Evolutionary conservation across 768 basidiomycete genomes (phyloP), one percentile per base, ranked within the genome.

Genomic region (Psilocybe cubensis): DNA sequence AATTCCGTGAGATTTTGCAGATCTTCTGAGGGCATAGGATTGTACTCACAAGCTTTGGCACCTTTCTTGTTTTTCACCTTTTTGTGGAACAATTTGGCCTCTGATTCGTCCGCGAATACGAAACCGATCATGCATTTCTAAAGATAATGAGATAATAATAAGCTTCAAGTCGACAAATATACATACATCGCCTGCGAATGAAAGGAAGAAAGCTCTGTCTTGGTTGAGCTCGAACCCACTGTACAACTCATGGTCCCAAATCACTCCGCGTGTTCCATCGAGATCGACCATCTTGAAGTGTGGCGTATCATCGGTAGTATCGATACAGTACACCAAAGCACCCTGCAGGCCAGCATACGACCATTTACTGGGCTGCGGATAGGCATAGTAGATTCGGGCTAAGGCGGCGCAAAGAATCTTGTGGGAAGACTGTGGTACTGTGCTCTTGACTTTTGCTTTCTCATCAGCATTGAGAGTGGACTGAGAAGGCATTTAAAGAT

Each of bases 201-300:
- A 88, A 74, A 96, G 92, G 67, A 98, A 97, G 82, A 88, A 96
- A 2, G 89, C 82, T 58, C 94, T 79, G 69, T 98, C 96, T 66
- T 89, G 82, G 66, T 83, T 76, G 68, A 94, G 93, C 55, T 91
- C 85, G 61, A 96, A 83, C 28, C 85, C 86, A 23, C 89, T 79
- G 64, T 94, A 96, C 4, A 98, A 73, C 70, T 96, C 94, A 62
- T 97, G 92, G 56, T 94, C 87, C 96, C 96, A 99, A 41, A 94
- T 85, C 20, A 95, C 83, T 4, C 94, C 94, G 52, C 94, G 76
- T 3, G 92, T 92, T 18, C 94, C 92, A 62, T 80, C 74, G 17
- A 97, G 67, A 72, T 98, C 96, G 2, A 98, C 90, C 50, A 98
- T 76, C 70, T 84, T 86, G 67, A 97, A 84, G 68, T 79, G 80